Evolutionary conservation across 1,284 basidiomycete genomes (phyloP).

Genomic region (Sparassis latifolia): DNA sequence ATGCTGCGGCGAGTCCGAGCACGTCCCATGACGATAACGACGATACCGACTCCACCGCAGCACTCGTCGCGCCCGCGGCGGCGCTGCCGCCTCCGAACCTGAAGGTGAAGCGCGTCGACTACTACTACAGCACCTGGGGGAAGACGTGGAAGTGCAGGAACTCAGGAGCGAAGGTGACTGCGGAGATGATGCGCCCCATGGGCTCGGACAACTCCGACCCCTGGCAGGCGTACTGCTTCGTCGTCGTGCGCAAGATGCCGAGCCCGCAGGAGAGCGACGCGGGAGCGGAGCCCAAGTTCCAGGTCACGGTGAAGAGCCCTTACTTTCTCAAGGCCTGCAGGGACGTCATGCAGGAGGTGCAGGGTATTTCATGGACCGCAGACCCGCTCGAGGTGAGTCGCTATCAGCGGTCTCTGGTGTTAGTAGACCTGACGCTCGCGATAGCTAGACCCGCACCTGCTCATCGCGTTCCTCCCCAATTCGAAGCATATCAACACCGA

Average conservation of each 20-base stretch:
- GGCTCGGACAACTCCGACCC: slow-evolving; percentile 33
- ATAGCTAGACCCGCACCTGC: slow-evolving; percentile 45
- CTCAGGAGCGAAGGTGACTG: slow-evolving; percentile 41
- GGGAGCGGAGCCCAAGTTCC: slow-evolving; percentile 36
- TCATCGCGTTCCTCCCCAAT: slow-evolving; percentile 42
- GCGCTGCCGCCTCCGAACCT: slow-evolving; percentile 33
- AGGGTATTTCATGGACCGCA: slow-evolving; percentile 50
- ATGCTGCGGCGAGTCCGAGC: not conserved
- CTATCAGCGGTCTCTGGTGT: not conserved
- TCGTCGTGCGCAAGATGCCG: slow-evolving; percentile 44
- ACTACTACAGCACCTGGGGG: slow-evolving; percentile 49
- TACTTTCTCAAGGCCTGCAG: slow-evolving; percentile 49
- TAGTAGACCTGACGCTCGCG: not conserved
- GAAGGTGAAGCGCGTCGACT: slow-evolving; percentile 51
- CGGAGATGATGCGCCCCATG: slow-evolving; percentile 33
- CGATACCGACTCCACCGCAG: not conserved
- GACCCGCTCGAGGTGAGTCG: slow-evolving; percentile 41
- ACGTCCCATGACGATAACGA: not conserved
- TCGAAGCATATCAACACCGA: slow-evolving; percentile 35
- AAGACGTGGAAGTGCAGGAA: slow-evolving; percentile 53
- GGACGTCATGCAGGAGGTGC: slow-evolving; percentile 45
- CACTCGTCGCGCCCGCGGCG: slow-evolving; percentile 19
- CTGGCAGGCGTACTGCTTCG: slow-evolving; percentile 50
- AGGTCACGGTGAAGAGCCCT: slow-evolving; percentile 47
- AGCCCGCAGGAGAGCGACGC: slow-evolving; percentile 17